phyloP scores from a whole-genome alignment of 1,284 basidiomycete species.

The Microbotryomycetes sp. region DNA sequence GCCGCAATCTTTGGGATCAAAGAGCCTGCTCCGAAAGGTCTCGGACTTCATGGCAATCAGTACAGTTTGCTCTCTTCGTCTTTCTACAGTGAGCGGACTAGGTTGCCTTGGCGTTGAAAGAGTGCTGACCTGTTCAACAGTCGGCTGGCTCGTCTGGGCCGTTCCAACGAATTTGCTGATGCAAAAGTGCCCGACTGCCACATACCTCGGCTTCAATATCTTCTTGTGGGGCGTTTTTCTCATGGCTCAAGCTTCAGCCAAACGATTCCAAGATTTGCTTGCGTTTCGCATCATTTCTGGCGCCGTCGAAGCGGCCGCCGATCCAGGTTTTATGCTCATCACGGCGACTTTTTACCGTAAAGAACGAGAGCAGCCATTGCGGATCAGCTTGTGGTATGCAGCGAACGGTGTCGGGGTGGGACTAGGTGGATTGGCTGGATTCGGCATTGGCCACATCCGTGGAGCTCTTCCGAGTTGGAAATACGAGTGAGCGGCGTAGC shows the following conservation, averaged over 20 bases:
- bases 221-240: slow-evolving; percentile 47
- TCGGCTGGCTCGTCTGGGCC: slow-evolving; percentile 48
- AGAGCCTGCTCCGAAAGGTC: slow-evolving; percentile 24
- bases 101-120: not conserved
- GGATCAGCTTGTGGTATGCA: slow-evolving; percentile 41
- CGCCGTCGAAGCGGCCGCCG: slow-evolving; percentile 45
- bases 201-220: slow-evolving; percentile 47
- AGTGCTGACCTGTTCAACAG: not conserved
- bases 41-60: slow-evolving; percentile 34
- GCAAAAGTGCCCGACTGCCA: slow-evolving; percentile 46
- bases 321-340: slow-evolving; percentile 36
- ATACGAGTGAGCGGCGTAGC: slow-evolving; percentile 38
- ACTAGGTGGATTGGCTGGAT: slow-evolving; percentile 39
- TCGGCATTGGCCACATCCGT: slow-evolving; percentile 42
- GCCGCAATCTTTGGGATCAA: slow-evolving; percentile 42
- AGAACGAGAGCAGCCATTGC: slow-evolving; percentile 40
- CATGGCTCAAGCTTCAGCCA: slow-evolving; percentile 45
- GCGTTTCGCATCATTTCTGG: slow-evolving; percentile 47
- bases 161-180: slow-evolving; percentile 48
- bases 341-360: slow-evolving; percentile 40
- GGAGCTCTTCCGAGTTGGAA: slow-evolving; percentile 40
- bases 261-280: slow-evolving; percentile 45
- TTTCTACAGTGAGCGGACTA: slow-evolving; percentile 41
- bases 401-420: slow-evolving; percentile 43
- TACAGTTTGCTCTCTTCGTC: slow-evolving; percentile 37